Evolutionary conservation across 768 basidiomycete species (phyloP).

Genomic region (Dentipellis sp.): DNA sequence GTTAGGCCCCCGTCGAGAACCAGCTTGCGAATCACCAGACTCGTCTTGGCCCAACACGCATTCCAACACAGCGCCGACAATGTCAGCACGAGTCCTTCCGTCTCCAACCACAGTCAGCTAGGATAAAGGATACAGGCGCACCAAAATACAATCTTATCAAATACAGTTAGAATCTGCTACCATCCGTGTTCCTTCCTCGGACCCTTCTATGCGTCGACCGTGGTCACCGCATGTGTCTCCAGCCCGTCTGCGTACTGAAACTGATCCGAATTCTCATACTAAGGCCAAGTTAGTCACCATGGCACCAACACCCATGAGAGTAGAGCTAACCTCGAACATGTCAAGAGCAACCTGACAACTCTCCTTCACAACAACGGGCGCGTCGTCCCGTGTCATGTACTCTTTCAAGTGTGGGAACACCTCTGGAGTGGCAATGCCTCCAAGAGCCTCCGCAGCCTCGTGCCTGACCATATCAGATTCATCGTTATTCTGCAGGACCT

Average conservation of each 20-base stretch:
- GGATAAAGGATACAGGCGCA: too few relatives aligned
- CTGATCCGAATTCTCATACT: conserved; percentile 77
- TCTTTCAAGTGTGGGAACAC: conserved; percentile 81
- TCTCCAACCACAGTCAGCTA: too few relatives aligned
- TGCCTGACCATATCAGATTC: conserved; percentile 98
- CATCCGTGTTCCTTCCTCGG: neutral
- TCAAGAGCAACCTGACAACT: conserved; percentile 95
- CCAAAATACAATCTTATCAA: neutral
- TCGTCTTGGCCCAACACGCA: too few relatives aligned
- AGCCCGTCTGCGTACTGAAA: conserved; percentile 70
- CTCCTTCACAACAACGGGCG: conserved; percentile 86
- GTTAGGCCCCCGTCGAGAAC: too few relatives aligned
- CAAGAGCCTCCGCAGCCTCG: conserved; percentile 96
- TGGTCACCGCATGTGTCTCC: conserved; percentile 14
- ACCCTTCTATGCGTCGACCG: conserved; percentile 15
- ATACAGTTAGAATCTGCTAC: neutral
- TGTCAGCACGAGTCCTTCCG: too few relatives aligned
- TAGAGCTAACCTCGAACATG: conserved; percentile 79
- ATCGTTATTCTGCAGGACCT: conserved; percentile 56
- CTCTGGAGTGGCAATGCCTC: conserved; percentile 92
- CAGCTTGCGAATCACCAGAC: too few relatives aligned
- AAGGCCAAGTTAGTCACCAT: neutral
- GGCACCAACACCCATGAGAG: neutral
- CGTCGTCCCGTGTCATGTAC: conserved; percentile 71
- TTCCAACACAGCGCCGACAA: too few relatives aligned